phyloP scores from a whole-genome alignment of 2,329 filamentous ascomycete genomes.

The Ascochyta clinopodiicola region DNA sequence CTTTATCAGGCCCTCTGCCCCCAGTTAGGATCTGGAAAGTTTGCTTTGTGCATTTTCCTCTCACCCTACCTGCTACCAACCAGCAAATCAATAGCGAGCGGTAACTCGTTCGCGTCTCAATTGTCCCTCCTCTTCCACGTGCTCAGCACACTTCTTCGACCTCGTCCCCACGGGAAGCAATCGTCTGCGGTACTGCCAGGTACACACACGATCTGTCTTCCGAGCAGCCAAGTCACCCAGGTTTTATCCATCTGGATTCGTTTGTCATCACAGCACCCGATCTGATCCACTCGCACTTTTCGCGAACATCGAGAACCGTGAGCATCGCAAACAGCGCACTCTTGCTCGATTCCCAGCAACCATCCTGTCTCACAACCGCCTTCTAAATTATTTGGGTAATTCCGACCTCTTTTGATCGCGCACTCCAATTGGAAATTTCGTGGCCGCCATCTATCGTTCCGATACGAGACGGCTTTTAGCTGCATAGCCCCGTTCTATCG shows the following conservation, averaged over 20 bases:
- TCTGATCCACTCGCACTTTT: conserved; percentile 15
- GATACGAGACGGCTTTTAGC: conserved; percentile 25
- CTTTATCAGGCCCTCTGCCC: conserved; percentile 14
- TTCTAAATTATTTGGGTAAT: not conserved
- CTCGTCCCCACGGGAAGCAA: conserved; percentile 11
- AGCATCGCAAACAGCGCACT: conserved; percentile 17
- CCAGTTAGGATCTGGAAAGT: not conserved
- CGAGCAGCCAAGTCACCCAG: not conserved
- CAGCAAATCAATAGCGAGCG: conserved; percentile 7
- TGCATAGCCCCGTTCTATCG: conserved; percentile 29
- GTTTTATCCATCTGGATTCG: not conserved
- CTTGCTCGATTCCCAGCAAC: conserved; percentile 21
- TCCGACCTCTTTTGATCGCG: conserved; percentile 19
- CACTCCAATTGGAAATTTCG: conserved; percentile 24
- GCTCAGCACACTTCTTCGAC: conserved; percentile 5
- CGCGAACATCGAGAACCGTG: conserved; percentile 24
- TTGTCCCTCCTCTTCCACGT: not conserved
- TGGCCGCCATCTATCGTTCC: conserved; percentile 27
- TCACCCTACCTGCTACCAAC: not conserved
- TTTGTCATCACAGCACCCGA: conserved; percentile 6
- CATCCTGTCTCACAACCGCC: conserved; percentile 3
- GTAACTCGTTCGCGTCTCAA: conserved; percentile 4
- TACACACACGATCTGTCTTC: conserved; percentile 19
- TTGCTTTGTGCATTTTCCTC: not conserved
- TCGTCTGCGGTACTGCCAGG: conserved; percentile 22